A percentile compares a stretch with the other conserved stretches of the same genome.
These are phyloP conservation scores for Galium porrigens DNA, from an alignment of 305 asterid genomes.

Conservation along the genomic window DNA sequence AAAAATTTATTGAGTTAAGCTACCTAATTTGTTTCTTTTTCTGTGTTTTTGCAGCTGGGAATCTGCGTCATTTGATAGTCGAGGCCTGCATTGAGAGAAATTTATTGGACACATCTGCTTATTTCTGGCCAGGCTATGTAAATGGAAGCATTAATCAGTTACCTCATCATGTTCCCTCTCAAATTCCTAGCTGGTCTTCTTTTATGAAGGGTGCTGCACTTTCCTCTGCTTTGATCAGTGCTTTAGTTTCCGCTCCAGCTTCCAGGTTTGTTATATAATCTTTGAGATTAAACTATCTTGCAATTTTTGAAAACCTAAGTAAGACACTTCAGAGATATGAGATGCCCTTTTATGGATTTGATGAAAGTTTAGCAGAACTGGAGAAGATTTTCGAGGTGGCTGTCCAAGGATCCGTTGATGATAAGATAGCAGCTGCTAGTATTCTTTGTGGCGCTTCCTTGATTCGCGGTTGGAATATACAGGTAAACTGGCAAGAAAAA, in stretches of 20 bases:
- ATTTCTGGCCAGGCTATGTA: slow-evolving; percentile 80
- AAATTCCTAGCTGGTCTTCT: slow-evolving; percentile 79
- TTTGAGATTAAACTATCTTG: slow-evolving; percentile 10
- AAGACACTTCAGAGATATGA: slow-evolving; percentile 7
- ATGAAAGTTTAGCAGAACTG: slow-evolving; percentile 93
- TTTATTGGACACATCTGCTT: slow-evolving; percentile 76
- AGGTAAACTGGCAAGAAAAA: slow-evolving; percentile 32
- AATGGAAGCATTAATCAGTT: slow-evolving; percentile 51
- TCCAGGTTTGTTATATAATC: slow-evolving; percentile 47
- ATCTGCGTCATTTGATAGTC: slow-evolving; percentile 66
- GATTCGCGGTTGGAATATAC: slow-evolving; percentile 73
- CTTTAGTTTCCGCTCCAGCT: slow-evolving; percentile 76
- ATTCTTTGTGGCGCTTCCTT: slow-evolving; percentile 84
- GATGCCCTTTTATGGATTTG: slow-evolving; percentile 41
- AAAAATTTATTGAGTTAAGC: neutral
- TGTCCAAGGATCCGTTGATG: slow-evolving; percentile 53
- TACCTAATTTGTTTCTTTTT: neutral
- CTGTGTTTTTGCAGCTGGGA: slow-evolving; percentile 58
- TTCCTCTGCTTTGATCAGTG: slow-evolving; percentile 45
- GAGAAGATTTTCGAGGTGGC: slow-evolving; percentile 83
- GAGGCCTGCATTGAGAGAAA: slow-evolving; percentile 86
- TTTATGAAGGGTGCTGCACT: slow-evolving; percentile 73
- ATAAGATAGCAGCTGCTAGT: slow-evolving; percentile 74
- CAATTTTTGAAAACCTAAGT: neutral
- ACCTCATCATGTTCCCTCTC: slow-evolving; percentile 53